Percentiles rank a stretch among this genome's conserved stretches.
phyloP scores from a whole-genome alignment of 2,329 filamentous ascomycete species.

The Botrytis sinoallii region DNA sequence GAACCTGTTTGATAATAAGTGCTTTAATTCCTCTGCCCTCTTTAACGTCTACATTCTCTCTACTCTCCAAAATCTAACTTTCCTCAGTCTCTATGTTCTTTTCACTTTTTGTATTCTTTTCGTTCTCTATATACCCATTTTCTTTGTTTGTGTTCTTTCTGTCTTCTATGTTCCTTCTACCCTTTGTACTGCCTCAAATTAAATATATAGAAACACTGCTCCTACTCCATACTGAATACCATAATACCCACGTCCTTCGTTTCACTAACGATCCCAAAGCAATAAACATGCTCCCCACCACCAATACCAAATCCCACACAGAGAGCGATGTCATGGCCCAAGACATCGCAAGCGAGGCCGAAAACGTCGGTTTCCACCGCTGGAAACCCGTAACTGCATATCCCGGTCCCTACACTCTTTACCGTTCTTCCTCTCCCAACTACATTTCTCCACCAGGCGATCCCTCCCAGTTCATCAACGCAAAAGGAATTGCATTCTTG shows the following conservation, averaged over 20 bases:
- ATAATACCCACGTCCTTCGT: neutral
- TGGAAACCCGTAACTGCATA: neutral
- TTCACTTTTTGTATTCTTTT: neutral
- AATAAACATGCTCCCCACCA: neutral
- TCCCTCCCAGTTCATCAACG: neutral
- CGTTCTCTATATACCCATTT: neutral
- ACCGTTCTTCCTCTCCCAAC: neutral
- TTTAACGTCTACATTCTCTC: neutral
- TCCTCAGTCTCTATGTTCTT: neutral
- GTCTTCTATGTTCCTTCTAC: neutral
- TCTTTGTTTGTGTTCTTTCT: neutral
- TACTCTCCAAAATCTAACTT: neutral
- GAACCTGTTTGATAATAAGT: neutral
- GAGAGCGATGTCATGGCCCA: neutral
- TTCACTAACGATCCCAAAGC: neutral
- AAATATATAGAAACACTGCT: neutral
- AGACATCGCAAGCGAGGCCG: neutral
- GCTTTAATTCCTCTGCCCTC: neutral
- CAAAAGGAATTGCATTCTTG: neutral
- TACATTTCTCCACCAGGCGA: neutral
- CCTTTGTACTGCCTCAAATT: neutral
- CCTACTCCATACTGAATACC: too few relatives aligned
- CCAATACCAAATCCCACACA: too few relatives aligned
- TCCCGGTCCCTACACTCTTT: neutral
- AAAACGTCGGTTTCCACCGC: neutral